Base-by-base conservation (phyloP, 1,139 yeast species). In the Diutina scorzettiae region DNA sequence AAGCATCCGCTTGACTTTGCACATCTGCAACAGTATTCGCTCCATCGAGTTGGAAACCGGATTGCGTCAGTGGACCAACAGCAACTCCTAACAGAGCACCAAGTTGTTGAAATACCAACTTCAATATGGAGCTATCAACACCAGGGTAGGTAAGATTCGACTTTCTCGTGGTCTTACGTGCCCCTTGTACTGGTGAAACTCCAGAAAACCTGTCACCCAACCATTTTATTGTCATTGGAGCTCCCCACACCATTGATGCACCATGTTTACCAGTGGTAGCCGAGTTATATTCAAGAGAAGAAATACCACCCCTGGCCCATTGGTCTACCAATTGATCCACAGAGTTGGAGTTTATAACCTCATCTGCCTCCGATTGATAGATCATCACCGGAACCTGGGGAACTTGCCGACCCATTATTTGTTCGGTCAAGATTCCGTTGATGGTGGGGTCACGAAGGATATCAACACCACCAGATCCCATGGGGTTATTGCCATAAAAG, bases 191-290 rank as follows among this genome's bases (percentile, higher is more conserved):
- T 3, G 63, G 51, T 4, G 41, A 34, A 4, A 25, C 16, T 8
- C 50, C 50, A 5, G 30, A 41, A 24, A 48, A 43, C 1, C 50
- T 46, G 16, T 59, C 23, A 48, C 59, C 32, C 44, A 51, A 5
- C 36, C 40, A 41, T 37, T 33, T 21, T 12, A 40, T 29, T 9
- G 42, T 25, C 21, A 40, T 31, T 17, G 41, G 16, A 23, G 47
- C 28, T n/a, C 46, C 41, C 29, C 40, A 16, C 17, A 39, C n/a
- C 25, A 44, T 19, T 24, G 40, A 32, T 27, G 40, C 17, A 37
- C 41, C 41, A 45, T 62, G 66, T 12, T 63, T 62, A 36, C 59
- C 51, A 5, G 53, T 43, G 9, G 43, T 25, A 40, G 57, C 59
- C 14, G 51, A 54, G 9, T 57, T 51, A 43, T 60, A 55, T 36